Conservation (phyloP, 257 asterid species). For the Solanum microdontum region DNA sequence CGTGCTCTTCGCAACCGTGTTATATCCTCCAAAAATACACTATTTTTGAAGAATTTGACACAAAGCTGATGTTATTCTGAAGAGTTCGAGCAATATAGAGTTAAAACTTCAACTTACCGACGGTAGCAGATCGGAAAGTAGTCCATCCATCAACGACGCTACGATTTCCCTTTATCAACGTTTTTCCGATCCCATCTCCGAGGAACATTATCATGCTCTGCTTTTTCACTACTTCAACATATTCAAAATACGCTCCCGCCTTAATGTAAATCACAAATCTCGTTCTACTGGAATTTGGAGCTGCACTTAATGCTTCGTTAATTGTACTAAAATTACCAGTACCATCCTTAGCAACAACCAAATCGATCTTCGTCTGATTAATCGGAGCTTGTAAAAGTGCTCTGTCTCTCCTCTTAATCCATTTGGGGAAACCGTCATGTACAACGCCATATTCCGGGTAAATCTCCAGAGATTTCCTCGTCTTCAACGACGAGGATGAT, state of each 20-base stretch:
- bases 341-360: constrained; percentile 74
- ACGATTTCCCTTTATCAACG: constrained; percentile 73
- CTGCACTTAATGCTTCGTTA: constrained; percentile 43
- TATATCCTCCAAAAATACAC: not conserved
- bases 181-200: constrained; percentile 92
- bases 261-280: constrained; percentile 80
- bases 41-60: not conserved
- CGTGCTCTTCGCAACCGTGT: too few species aligned
- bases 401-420: constrained; percentile 59
- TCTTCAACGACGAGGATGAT: not conserved
- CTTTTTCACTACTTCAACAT: constrained; percentile 45
- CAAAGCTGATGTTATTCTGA: not conserved
- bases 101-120: constrained; percentile 38
- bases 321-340: constrained; percentile 75
- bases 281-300: constrained; percentile 64
- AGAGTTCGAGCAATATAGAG: not conserved
- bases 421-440: constrained; percentile 45
- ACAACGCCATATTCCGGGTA: constrained; percentile 30
- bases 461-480: constrained; percentile 2
- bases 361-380: constrained; percentile 23
- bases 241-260: constrained; percentile 82
- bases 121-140: constrained; percentile 83
- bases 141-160: constrained; percentile 94
- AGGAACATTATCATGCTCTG: constrained; percentile 50
- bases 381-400: constrained; percentile 40